Conservation (phyloP, 495 filamentous ascomycete genomes). For the Venustampulla echinocandica region DNA sequence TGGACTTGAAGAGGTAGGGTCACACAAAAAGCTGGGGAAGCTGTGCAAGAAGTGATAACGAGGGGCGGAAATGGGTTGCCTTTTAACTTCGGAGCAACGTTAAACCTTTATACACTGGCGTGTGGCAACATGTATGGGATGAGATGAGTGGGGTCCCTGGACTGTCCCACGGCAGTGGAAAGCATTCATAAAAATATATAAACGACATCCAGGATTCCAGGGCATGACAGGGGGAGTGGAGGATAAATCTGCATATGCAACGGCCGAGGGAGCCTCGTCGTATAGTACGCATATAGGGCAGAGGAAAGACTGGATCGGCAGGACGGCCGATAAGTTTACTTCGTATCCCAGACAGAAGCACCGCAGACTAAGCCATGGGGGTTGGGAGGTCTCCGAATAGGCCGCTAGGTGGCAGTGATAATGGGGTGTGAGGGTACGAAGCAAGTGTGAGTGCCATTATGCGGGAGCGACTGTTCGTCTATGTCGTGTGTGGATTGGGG, state of each 20-base stretch:
- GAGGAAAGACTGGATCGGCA: neutral
- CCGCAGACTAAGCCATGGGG: slow-evolving; percentile 9
- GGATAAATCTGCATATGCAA: slow-evolving; percentile 1
- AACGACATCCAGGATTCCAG: slow-evolving; percentile 1
- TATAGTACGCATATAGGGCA: slow-evolving; percentile 11
- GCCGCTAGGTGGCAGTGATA: slow-evolving; percentile 13
- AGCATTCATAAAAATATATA: slow-evolving; percentile 9
- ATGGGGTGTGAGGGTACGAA: too few species aligned
- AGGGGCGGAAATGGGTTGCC: too few species aligned
- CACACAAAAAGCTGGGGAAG: too few species aligned
- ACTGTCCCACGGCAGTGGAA: neutral
- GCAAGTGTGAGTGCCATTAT: slow-evolving; percentile 4
- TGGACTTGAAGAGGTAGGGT: too few species aligned
- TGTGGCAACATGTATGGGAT: too few species aligned
- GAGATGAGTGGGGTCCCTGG: neutral
- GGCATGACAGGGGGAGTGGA: slow-evolving; percentile 10
- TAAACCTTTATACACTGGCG: slow-evolving; percentile 1
- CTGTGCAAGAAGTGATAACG: too few species aligned
- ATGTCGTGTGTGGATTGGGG: too few species aligned
- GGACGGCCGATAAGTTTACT: slow-evolving; percentile 15
- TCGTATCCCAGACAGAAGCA: slow-evolving; percentile 14
- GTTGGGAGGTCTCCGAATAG: slow-evolving; percentile 3
- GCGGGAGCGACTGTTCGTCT: slow-evolving; percentile 2
- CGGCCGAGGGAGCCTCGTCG: slow-evolving; percentile 15
- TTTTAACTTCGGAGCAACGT: too few species aligned